Conservation (phyloP, 1,284 basidiomycete genomes). For the Peniophora sp. region DNA sequence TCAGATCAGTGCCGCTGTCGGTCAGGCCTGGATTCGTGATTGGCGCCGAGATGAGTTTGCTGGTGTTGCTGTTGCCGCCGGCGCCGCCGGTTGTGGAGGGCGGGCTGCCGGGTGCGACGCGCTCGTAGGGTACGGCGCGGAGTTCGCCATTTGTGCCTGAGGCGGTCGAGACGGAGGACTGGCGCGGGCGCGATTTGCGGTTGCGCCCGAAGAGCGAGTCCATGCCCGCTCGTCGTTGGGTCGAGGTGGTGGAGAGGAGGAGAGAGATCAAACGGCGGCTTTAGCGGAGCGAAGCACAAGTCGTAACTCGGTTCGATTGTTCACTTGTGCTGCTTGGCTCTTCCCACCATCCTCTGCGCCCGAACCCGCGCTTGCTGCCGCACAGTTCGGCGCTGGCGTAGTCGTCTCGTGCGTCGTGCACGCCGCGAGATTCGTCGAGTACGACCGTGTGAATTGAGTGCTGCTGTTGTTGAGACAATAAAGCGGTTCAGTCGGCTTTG, state of each 20-base stretch:
- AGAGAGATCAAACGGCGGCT: background rate
- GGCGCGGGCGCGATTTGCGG: conserved; percentile 37
- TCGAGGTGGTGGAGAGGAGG: conserved; percentile 2
- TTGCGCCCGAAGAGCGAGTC: conserved; percentile 49
- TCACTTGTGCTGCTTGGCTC: too few species aligned
- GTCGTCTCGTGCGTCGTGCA: too few species aligned
- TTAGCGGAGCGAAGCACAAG: background rate
- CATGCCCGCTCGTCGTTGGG: conserved; percentile 31
- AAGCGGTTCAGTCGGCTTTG: too few species aligned
- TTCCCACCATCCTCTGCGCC: too few species aligned
- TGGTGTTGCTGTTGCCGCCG: conserved; percentile 39
- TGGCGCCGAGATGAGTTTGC: conserved; percentile 55
- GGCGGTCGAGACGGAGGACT: conserved; percentile 35
- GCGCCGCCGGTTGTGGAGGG: conserved; percentile 46
- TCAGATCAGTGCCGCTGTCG: conserved; percentile 58
- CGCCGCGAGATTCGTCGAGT: too few species aligned
- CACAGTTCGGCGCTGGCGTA: too few species aligned
- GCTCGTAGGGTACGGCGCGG: conserved; percentile 67
- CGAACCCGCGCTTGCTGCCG: too few species aligned
- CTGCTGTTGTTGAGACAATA: too few species aligned
- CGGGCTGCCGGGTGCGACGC: conserved; percentile 53
- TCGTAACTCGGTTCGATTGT: background rate
- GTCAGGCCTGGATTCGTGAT: conserved; percentile 74
- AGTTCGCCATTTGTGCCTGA: conserved; percentile 20
- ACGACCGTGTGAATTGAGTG: too few species aligned